A percentile compares a stretch with the other conserved stretches of the same genome.
Conservation (phyloP, 805 yeast genomes). For the Cyberlindnera petersonii region DNA sequence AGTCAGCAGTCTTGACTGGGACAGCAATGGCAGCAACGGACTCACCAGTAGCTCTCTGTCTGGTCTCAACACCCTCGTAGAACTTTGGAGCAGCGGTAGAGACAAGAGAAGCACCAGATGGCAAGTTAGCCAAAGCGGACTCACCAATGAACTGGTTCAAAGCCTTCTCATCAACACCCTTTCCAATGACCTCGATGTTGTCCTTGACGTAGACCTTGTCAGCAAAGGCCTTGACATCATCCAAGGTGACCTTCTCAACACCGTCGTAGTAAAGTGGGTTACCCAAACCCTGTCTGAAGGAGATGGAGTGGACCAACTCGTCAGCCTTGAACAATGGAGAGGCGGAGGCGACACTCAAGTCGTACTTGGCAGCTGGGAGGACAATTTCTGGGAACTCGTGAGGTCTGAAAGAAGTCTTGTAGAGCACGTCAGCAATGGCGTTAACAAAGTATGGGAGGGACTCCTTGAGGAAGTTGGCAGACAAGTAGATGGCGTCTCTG, state of each 20-base stretch:
- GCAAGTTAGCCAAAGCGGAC: slow-evolving; percentile 59
- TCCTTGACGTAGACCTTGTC: slow-evolving; percentile 61
- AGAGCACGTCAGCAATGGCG: slow-evolving; percentile 69
- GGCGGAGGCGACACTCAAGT: slow-evolving; percentile 48
- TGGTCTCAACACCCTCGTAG: slow-evolving; percentile 62
- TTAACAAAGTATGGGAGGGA: slow-evolving; percentile 90
- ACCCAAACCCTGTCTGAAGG: slow-evolving; percentile 88
- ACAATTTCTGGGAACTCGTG: slow-evolving; percentile 84
- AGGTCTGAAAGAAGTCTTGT: slow-evolving; percentile 70
- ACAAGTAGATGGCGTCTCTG: slow-evolving; percentile 80
- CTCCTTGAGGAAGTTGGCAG: slow-evolving; percentile 79
- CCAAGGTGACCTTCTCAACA: slow-evolving; percentile 50
- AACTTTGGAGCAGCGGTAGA: slow-evolving; percentile 38
- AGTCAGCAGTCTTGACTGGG: slow-evolving; percentile 63
- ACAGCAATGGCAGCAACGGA: slow-evolving; percentile 78
- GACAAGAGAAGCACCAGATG: slow-evolving; percentile 53
- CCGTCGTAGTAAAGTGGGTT: slow-evolving; percentile 76
- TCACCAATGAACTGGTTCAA: slow-evolving; percentile 63
- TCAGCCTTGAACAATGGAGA: slow-evolving; percentile 57
- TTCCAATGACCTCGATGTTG: slow-evolving; percentile 66
- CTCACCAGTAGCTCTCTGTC: slow-evolving; percentile 60
- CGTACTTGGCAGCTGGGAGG: slow-evolving; percentile 69
- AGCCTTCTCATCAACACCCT: slow-evolving; percentile 71
- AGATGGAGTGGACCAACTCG: slow-evolving; percentile 73
- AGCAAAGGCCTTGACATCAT: slow-evolving; percentile 66